Conservation (phyloP, 345 rosid species). For the Salix arbutifolia region DNA sequence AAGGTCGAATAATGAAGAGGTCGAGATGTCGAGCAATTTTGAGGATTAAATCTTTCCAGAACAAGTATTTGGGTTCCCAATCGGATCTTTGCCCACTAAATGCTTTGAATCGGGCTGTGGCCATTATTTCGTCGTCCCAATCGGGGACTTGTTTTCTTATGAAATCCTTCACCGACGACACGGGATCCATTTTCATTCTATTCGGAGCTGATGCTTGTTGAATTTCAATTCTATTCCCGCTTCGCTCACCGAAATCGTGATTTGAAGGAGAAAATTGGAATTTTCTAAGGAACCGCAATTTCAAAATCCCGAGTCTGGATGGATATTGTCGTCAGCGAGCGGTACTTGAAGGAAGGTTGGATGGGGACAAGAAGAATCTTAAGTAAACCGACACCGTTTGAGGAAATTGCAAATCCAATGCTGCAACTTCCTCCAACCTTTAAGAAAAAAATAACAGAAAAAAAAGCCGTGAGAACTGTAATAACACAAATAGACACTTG, state of each 20-base stretch:
- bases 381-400: too few species aligned
- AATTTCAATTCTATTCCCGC: constrained; percentile 14
- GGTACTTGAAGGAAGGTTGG: too few species aligned
- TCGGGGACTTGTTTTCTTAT: constrained; percentile 60
- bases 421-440: not conserved
- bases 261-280: not conserved
- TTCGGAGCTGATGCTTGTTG: not conserved
- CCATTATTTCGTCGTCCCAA: constrained; percentile 73
- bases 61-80: constrained; percentile 68
- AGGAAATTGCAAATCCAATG: too few species aligned
- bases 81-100: constrained; percentile 89
- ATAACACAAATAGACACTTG: too few species aligned
- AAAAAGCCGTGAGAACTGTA: not conserved
- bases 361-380: too few species aligned
- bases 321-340: too few species aligned
- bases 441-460: not conserved
- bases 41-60: constrained; percentile 76
- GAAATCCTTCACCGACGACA: constrained; percentile 37
- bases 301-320: too few species aligned
- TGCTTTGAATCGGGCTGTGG: constrained; percentile 80
- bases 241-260: not conserved
- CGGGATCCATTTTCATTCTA: constrained; percentile 35
- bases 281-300: too few species aligned
- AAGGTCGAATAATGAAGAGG: constrained; percentile 43
- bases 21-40: constrained; percentile 52